phyloP scores from a whole-genome alignment of 1,284 basidiomycete species.

The Inonotus obliquus region DNA sequence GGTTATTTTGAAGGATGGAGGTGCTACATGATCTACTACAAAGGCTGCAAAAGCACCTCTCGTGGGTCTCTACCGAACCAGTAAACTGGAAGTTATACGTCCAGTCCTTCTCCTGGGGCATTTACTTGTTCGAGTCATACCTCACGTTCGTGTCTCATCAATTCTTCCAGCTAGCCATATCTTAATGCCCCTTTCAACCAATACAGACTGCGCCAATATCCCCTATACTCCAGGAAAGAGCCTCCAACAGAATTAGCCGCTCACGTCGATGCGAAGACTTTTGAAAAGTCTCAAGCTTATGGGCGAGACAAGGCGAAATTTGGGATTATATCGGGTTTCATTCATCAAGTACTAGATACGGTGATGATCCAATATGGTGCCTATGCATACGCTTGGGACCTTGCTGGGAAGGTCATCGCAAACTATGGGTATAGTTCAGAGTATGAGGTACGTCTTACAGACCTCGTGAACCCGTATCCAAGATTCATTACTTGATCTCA shows the following conservation, averaged over 20 bases:
- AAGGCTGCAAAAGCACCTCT: conserved; percentile 29
- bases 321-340: conserved; percentile 67
- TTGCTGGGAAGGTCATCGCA: conserved; percentile 47
- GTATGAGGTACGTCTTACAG: conserved; percentile 52
- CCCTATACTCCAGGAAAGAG: conserved; percentile 71
- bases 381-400: conserved; percentile 77
- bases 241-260: conserved; percentile 73
- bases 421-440: conserved; percentile 58
- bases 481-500: conserved; percentile 26
- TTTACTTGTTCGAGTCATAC: conserved; percentile 82
- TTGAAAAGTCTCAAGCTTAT: conserved; percentile 88
- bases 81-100: conserved; percentile 74
- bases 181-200: conserved; percentile 3
- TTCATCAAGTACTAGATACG: conserved; percentile 71
- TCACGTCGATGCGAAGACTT: conserved; percentile 73
- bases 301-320: conserved; percentile 91
- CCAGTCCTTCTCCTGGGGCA: conserved; percentile 69
- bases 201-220: conserved; percentile 77
- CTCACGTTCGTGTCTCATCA: conserved; percentile 43
- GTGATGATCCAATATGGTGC: conserved; percentile 69
- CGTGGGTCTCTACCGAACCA: conserved; percentile 51
- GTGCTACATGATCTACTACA: conserved; percentile 21
- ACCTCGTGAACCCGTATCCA: too few species aligned
- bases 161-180: neutral
- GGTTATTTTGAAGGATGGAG: conserved; percentile 18